Percentiles rank a stretch among this genome's conserved stretches.
Conservation (phyloP, 2,329 filamentous ascomycete genomes). For the Gliomastix tumulicola region DNA sequence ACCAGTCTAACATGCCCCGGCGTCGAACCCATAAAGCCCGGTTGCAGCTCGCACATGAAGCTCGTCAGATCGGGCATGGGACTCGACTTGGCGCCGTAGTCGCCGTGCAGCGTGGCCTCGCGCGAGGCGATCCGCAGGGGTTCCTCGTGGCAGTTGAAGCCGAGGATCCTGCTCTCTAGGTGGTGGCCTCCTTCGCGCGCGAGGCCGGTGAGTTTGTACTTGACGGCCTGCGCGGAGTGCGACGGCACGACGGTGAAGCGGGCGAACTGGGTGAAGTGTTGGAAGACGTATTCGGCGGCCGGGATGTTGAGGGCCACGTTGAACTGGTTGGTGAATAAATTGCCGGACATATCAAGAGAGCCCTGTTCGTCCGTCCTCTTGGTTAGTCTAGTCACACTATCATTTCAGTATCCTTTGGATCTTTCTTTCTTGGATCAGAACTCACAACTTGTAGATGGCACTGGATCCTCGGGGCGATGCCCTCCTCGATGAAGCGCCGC, state of each 20-base stretch:
- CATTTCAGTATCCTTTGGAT: too few species aligned
- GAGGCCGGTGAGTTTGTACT: constrained; percentile 10
- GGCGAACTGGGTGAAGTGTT: background rate
- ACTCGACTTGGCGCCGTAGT: constrained; percentile 9
- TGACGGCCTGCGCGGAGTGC: constrained; percentile 13
- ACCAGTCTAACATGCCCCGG: too few species aligned
- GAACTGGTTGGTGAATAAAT: background rate
- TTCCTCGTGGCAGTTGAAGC: constrained; percentile 14
- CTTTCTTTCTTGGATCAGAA: background rate
- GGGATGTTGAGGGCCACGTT: background rate
- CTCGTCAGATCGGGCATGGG: constrained; percentile 13
- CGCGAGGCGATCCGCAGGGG: constrained; percentile 10
- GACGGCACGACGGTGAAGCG: constrained; percentile 9
- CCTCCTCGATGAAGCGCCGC: background rate
- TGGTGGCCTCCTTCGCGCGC: constrained; percentile 7
- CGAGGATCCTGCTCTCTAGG: constrained; percentile 11
- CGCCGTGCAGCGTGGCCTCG: constrained; percentile 7
- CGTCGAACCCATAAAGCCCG: too few species aligned
- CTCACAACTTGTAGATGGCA: background rate
- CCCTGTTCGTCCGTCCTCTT: too few species aligned
- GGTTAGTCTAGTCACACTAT: too few species aligned
- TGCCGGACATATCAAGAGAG: background rate
- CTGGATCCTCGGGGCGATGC: background rate
- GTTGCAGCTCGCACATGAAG: constrained; percentile 9
- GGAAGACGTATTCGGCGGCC: background rate